Evolutionary conservation across 768 basidiomycete genomes (phyloP).

Genomic region (Exsudoporus frostii): DNA sequence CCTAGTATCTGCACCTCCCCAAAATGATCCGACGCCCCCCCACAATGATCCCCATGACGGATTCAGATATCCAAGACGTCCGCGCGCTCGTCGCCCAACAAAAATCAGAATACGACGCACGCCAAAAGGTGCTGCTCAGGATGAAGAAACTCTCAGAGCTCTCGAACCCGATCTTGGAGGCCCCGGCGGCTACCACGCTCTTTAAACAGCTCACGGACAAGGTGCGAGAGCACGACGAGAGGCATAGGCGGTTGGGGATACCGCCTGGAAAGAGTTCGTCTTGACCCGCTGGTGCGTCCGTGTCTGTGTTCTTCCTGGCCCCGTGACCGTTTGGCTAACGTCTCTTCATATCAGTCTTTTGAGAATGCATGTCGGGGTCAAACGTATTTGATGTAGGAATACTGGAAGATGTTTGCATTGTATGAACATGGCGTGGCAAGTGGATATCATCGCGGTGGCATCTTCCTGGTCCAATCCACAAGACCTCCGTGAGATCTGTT

Average conservation of each 20-base stretch:
- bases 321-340: not conserved
- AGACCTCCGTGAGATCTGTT: not conserved
- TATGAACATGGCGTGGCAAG: not conserved
- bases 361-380: not conserved
- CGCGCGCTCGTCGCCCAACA: conserved; percentile 56
- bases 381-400: not conserved
- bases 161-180: conserved; percentile 5
- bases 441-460: not conserved
- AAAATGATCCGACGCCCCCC: conserved; percentile 74
- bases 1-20: too few species aligned
- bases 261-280: conserved; percentile 25
- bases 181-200: conserved; percentile 9
- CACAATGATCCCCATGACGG: conserved; percentile 72
- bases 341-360: not conserved
- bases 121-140: conserved; percentile 41
- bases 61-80: conserved; percentile 76
- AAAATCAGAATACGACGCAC: conserved; percentile 39
- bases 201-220: conserved; percentile 21
- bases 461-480: not conserved
- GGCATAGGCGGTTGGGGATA: conserved; percentile 27
- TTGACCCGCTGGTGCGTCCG: conserved; percentile 2
- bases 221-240: conserved; percentile 26
- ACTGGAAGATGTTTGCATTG: not conserved
- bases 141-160: conserved; percentile 46
- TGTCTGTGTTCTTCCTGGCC: too few species aligned